Percentiles rank a stretch among this genome's conserved stretches.
Evolutionary conservation across 768 basidiomycete species (phyloP).

Genomic region (Scleroderma citrinum): DNA sequence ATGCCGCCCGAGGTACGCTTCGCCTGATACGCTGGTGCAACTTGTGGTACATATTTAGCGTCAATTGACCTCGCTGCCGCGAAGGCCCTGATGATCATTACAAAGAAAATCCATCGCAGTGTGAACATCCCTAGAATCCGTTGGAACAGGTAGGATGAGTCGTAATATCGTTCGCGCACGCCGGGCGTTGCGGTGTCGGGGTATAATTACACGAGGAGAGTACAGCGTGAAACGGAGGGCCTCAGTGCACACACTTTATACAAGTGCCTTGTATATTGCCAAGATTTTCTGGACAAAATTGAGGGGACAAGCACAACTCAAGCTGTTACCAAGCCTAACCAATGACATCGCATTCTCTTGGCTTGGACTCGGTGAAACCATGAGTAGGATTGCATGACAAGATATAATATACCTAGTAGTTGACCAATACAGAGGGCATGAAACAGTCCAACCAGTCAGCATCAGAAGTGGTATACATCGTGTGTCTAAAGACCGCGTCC

Average conservation of each 20-base stretch:
- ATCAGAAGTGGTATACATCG: constrained; percentile 15
- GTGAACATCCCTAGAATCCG: too few relatives aligned
- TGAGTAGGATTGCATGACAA: background rate
- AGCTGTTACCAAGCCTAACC: too few relatives aligned
- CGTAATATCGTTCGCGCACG: too few relatives aligned
- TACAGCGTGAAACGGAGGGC: background rate
- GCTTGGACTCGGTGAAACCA: background rate
- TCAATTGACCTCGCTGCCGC: constrained; percentile 1
- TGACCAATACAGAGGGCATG: too few relatives aligned
- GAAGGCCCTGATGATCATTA: constrained; percentile 3
- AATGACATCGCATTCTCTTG: constrained; percentile 10
- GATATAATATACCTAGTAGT: background rate
- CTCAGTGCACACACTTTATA: background rate
- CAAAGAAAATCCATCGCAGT: too few relatives aligned
- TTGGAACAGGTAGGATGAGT: too few relatives aligned
- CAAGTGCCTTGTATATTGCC: background rate
- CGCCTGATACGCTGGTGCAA: background rate
- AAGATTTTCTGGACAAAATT: background rate
- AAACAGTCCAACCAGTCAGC: too few relatives aligned
- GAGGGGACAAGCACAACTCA: background rate
- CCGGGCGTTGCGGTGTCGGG: too few relatives aligned
- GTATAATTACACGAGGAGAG: too few relatives aligned
- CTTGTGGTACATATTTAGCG: background rate
- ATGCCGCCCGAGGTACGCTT: constrained; percentile 14
- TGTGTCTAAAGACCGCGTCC: background rate